Evolutionary conservation across 768 basidiomycete genomes (phyloP).

Genomic region (Russula earlei): DNA sequence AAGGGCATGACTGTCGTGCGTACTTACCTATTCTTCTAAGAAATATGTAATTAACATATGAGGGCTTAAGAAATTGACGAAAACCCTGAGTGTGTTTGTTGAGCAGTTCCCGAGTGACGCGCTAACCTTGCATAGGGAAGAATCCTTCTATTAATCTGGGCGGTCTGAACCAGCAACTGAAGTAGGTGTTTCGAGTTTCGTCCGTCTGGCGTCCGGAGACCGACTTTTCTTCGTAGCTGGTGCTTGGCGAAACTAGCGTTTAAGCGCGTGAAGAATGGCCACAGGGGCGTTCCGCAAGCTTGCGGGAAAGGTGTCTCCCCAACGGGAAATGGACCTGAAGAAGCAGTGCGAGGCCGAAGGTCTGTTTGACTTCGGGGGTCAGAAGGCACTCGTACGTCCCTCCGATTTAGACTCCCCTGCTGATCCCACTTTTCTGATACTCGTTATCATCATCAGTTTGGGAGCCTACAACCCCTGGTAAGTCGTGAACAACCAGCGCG

Average conservation of each 20-base stretch:
- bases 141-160: conserved; percentile 1
- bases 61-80: not conserved
- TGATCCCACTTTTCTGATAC: too few species aligned
- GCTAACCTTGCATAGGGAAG: not conserved
- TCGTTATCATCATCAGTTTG: not conserved
- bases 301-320: not conserved
- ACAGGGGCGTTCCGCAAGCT: not conserved
- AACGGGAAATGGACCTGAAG: not conserved
- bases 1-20: conserved; percentile 14
- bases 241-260: not conserved
- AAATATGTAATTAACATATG: not conserved
- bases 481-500: not conserved
- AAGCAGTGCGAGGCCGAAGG: not conserved
- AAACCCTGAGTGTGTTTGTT: not conserved
- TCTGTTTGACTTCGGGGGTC: not conserved
- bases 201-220: not conserved
- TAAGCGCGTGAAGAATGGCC: not conserved
- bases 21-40: not conserved
- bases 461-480: not conserved
- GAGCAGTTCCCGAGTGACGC: not conserved
- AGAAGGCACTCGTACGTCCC: not conserved
- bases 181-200: not conserved
- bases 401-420: not conserved
- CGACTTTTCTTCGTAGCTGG: not conserved
- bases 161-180: not conserved